These are phyloP conservation scores for Boletus barrowsii DNA, from an alignment of 768 basidiomycete species.

Conservation along the genomic window DNA sequence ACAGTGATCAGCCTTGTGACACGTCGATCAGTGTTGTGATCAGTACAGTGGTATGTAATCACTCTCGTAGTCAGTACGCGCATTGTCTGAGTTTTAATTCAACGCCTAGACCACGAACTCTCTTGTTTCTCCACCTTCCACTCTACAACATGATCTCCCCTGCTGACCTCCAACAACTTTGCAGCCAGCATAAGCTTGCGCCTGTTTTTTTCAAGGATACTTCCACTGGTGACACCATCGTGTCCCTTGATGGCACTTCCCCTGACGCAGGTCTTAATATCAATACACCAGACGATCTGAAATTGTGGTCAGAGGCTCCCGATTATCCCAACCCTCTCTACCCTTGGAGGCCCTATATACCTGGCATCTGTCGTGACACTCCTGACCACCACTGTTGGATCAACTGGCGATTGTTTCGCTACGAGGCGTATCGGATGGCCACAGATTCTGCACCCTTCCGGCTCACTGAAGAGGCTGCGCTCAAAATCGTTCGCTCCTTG, in stretches of 20 bases:
- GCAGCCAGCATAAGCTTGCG: neutral
- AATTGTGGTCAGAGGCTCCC: neutral
- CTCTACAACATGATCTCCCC: neutral
- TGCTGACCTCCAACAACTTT: neutral
- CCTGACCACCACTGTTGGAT: neutral
- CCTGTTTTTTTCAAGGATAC: neutral
- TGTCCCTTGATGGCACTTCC: neutral
- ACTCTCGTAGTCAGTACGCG: no score
- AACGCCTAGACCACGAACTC: no score
- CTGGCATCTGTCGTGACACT: neutral
- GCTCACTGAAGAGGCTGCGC: neutral
- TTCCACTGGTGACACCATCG: neutral
- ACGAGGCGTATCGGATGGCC: neutral
- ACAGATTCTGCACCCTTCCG: neutral
- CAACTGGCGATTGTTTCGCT: neutral
- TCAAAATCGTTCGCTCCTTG: neutral
- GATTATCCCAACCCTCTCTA: neutral
- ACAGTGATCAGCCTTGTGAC: no score
- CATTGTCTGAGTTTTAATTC: no score
- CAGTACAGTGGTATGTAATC: no score
- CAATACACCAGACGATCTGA: neutral
- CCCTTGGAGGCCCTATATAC: neutral
- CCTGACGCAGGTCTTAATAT: neutral
- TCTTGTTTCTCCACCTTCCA: no score
- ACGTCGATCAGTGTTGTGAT: no score